Conservation (phyloP, 2,329 filamentous ascomycete genomes). For the Lithohypha guttulata region DNA sequence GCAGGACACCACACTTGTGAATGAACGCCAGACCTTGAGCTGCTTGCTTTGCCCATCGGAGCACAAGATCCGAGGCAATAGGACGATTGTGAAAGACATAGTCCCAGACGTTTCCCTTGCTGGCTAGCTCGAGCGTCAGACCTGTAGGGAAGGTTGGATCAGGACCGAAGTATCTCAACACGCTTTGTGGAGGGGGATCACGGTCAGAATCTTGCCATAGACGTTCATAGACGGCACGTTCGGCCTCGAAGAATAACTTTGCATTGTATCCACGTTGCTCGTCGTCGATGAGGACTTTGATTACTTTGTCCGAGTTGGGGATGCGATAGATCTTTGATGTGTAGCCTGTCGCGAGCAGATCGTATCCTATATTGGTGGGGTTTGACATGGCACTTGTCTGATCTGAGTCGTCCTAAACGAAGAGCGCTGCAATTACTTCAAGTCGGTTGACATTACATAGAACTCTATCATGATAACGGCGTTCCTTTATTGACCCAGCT, state of each 20-base stretch:
- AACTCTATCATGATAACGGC: no score
- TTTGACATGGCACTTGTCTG: no score
- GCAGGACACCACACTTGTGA: slow-evolving; percentile 15
- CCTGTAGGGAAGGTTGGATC: background rate
- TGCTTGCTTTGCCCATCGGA: slow-evolving; percentile 18
- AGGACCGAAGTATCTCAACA: background rate
- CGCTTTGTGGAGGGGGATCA: background rate
- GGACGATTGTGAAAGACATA: background rate
- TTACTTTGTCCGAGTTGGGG: background rate
- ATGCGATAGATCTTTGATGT: background rate
- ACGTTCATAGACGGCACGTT: background rate
- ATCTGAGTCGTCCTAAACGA: no score
- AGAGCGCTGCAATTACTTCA: no score
- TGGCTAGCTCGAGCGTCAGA: background rate
- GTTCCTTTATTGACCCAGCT: no score
- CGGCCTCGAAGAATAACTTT: background rate
- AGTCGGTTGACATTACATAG: no score
- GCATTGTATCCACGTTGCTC: background rate
- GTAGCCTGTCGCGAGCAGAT: background rate
- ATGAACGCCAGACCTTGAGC: slow-evolving; percentile 18
- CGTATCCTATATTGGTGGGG: no score
- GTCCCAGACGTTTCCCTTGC: background rate
- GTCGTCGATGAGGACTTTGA: slow-evolving; percentile 3
- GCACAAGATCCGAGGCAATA: slow-evolving; percentile 1
- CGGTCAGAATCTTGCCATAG: background rate